phyloP scores from a whole-genome alignment of 2,329 filamentous ascomycete genomes.

The Fusarium sp. region DNA sequence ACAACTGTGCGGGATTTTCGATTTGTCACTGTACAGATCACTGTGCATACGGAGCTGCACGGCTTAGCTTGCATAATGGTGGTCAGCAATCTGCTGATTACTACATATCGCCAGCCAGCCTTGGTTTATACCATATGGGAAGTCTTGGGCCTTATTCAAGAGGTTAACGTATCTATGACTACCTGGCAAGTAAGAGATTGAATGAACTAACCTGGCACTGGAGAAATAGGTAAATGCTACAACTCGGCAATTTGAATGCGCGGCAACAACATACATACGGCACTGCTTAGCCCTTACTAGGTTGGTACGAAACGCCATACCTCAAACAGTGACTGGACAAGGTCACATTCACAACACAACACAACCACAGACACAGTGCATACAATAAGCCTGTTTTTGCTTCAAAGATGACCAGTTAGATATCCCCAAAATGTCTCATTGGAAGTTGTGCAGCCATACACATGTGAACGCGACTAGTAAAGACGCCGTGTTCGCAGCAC shows the following conservation, averaged over 20 bases:
- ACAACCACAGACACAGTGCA: neutral
- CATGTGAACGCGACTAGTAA: constrained; percentile 2
- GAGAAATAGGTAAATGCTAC: fast-evolving
- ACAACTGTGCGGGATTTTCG: neutral
- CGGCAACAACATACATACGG: neutral
- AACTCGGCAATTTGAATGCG: neutral
- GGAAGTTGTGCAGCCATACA: neutral
- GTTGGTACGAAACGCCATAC: neutral
- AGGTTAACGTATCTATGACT: neutral
- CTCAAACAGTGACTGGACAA: neutral
- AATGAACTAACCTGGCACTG: neutral
- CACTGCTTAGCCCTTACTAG: neutral
- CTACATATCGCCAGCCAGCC: neutral
- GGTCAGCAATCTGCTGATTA: constrained; percentile 26
- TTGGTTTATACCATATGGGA: neutral
- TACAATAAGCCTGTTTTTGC: neutral
- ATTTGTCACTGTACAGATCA: neutral
- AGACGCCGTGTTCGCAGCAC: neutral
- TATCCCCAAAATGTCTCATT: neutral
- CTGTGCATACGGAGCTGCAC: neutral
- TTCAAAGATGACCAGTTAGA: neutral
- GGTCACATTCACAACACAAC: neutral
- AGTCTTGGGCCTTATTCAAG: neutral
- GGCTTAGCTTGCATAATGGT: constrained; percentile 14
- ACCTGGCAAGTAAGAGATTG: no score